Evolutionary conservation across 768 basidiomycete species (phyloP).

Genomic region (Mycena galericulata): DNA sequence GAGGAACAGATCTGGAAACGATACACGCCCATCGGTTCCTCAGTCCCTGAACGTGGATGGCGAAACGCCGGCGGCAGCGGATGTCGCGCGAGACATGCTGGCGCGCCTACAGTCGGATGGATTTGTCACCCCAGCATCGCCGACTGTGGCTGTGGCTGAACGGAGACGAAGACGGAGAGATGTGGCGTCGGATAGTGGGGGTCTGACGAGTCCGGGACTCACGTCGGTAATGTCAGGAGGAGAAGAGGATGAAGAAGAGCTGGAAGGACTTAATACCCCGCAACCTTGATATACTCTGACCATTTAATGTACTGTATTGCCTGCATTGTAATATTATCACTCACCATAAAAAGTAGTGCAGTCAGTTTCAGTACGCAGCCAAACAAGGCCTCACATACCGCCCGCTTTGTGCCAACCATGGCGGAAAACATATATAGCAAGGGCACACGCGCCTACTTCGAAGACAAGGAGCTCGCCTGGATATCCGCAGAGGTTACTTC

Average conservation of each 20-base stretch:
- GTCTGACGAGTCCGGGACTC: conserved; percentile 21
- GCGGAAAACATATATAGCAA: conserved; percentile 94
- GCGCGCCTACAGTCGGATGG: conserved; percentile 80
- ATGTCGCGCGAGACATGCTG: conserved; percentile 81
- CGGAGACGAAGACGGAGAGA: conserved; percentile 52
- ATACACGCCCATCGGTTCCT: conserved; percentile 47
- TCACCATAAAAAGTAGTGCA: not conserved
- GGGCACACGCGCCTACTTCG: conserved; percentile 92
- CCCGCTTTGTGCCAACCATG: conserved; percentile 55
- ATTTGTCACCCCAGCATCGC: conserved; percentile 65
- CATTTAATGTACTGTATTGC: conserved; percentile 33
- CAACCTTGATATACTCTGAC: conserved; percentile 25
- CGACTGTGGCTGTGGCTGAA: conserved; percentile 54
- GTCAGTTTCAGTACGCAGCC: not conserved
- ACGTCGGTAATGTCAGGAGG: conserved; percentile 13
- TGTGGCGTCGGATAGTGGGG: conserved; percentile 25
- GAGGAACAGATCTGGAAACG: conserved; percentile 57
- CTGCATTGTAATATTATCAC: conserved; percentile 24
- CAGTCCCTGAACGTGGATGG: conserved; percentile 51
- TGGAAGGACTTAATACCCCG: conserved; percentile 15
- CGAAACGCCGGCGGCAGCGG: conserved; percentile 50
- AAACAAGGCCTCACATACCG: conserved; percentile 9
- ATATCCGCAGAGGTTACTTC: conserved; percentile 86
- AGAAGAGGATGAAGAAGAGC: conserved; percentile 19
- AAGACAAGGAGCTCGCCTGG: conserved; percentile 96